phyloP scores from a whole-genome alignment of 768 basidiomycete genomes.

The Trametes cubensis region DNA sequence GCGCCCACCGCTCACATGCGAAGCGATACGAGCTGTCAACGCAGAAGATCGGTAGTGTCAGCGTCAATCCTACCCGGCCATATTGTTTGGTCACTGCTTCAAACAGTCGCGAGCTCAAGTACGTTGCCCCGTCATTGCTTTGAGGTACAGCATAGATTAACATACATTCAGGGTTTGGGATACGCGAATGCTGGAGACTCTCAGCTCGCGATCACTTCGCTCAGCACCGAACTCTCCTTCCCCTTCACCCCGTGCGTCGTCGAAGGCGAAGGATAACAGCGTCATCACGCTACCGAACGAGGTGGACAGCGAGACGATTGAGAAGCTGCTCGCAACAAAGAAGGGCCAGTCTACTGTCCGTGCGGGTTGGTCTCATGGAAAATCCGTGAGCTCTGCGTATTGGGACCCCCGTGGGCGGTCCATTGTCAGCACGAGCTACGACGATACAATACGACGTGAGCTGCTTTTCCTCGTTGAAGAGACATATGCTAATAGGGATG shows the following conservation, averaged over 20 bases:
- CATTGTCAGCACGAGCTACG: slow-evolving; percentile 85
- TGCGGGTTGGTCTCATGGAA: slow-evolving; percentile 68
- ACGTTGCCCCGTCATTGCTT: slow-evolving; percentile 24
- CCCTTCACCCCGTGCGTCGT: neutral
- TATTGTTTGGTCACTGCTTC: slow-evolving; percentile 74
- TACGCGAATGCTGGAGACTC: slow-evolving; percentile 57
- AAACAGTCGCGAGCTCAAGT: slow-evolving; percentile 75
- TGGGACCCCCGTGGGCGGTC: slow-evolving; percentile 83
- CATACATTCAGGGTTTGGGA: slow-evolving; percentile 71
- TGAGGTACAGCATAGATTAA: neutral
- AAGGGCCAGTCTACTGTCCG: slow-evolving; percentile 59
- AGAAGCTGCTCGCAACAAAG: slow-evolving; percentile 52
- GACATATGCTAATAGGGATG: no score
- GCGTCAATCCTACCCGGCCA: slow-evolving; percentile 72
- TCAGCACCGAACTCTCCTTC: slow-evolving; percentile 9
- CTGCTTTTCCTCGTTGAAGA: slow-evolving; percentile 14
- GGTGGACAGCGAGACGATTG: slow-evolving; percentile 46
- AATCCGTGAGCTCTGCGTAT: slow-evolving; percentile 80
- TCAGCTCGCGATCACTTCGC: slow-evolving; percentile 27
- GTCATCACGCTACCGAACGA: slow-evolving; percentile 28
- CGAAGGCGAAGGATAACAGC: slow-evolving; percentile 16
- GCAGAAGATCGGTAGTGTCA: slow-evolving; percentile 77
- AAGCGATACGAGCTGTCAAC: slow-evolving; percentile 68
- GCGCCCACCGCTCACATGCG: slow-evolving; percentile 56
- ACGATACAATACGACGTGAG: slow-evolving; percentile 73